These are phyloP conservation scores for Colletotrichum simmondsii DNA, from an alignment of 2,329 filamentous ascomycete genomes.

Conservation along the genomic window DNA sequence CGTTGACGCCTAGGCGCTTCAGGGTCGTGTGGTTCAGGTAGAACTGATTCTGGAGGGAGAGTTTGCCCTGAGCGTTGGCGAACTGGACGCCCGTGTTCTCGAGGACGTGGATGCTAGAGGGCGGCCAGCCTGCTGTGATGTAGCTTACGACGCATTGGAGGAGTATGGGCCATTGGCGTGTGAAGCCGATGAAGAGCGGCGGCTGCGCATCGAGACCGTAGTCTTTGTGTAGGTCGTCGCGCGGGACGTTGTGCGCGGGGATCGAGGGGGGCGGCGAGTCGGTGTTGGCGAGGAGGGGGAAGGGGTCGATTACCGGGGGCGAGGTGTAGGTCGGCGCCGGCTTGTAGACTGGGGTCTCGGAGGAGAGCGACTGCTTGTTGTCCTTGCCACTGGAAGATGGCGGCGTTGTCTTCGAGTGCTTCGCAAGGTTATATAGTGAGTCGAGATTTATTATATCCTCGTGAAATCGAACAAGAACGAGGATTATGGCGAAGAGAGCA, in stretches of 20 bases:
- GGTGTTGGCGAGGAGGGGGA: constrained; percentile 48
- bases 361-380: constrained; percentile 5
- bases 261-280: constrained; percentile 50
- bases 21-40: constrained; percentile 65
- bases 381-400: not conserved
- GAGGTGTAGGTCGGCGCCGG: constrained; percentile 46
- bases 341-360: constrained; percentile 43
- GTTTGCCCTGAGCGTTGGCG: constrained; percentile 58
- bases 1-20: constrained; percentile 60
- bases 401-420: not conserved
- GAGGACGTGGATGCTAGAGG: constrained; percentile 65
- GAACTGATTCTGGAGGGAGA: constrained; percentile 66
- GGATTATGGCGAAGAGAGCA: constrained; percentile 25
- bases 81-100: constrained; percentile 69
- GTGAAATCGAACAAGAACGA: constrained; percentile 25
- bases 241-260: constrained; percentile 56
- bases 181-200: constrained; percentile 70
- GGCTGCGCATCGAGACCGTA: constrained; percentile 52
- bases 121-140: constrained; percentile 68
- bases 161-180: constrained; percentile 64
- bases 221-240: constrained; percentile 48
- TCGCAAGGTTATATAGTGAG: constrained; percentile 3
- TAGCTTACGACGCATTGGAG: constrained; percentile 67
- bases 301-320: constrained; percentile 54
- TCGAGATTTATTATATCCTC: constrained; percentile 15